A percentile compares a stretch with the other conserved stretches of the same genome.
Conservation (phyloP, 306 rosid genomes). For the Vigna nakashimae region DNA sequence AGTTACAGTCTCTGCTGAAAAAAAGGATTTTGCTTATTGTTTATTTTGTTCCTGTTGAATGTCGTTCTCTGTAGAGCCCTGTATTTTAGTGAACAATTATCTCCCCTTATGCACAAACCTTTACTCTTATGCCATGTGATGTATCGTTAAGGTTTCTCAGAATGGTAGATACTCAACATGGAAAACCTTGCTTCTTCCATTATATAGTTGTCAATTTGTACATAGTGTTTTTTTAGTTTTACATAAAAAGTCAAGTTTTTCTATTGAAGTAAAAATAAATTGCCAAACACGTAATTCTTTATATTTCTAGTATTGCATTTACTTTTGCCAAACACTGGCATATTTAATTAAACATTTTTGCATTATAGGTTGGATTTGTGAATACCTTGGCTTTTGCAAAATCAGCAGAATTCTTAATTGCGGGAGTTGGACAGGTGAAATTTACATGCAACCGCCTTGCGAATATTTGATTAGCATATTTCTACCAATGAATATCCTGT, state of each 20-base stretch:
- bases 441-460: neutral
- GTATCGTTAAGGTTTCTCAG: neutral
- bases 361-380: constrained; percentile 87
- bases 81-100: neutral
- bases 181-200: neutral
- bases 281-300: neutral
- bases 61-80: neutral
- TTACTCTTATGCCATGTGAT: neutral
- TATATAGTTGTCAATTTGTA: neutral
- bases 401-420: constrained; percentile 79
- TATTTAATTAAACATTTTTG: constrained; percentile 34
- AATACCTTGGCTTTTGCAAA: constrained; percentile 91
- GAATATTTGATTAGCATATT: neutral
- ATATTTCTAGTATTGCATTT: constrained; percentile 13
- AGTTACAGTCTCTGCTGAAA: neutral
- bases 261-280: constrained; percentile 6
- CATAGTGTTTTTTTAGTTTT: neutral
- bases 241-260: neutral
- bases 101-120: neutral
- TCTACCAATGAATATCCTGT: neutral
- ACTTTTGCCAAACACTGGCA: neutral
- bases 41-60: neutral
- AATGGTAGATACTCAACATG: neutral
- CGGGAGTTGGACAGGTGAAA: constrained; percentile 93
- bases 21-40: too few relatives aligned